A percentile compares a stretch with the other conserved stretches of the same genome.
These are phyloP conservation scores for Aspergillus carbonarius DNA, from an alignment of 2,329 filamentous ascomycete genomes.

Conservation along the genomic window DNA sequence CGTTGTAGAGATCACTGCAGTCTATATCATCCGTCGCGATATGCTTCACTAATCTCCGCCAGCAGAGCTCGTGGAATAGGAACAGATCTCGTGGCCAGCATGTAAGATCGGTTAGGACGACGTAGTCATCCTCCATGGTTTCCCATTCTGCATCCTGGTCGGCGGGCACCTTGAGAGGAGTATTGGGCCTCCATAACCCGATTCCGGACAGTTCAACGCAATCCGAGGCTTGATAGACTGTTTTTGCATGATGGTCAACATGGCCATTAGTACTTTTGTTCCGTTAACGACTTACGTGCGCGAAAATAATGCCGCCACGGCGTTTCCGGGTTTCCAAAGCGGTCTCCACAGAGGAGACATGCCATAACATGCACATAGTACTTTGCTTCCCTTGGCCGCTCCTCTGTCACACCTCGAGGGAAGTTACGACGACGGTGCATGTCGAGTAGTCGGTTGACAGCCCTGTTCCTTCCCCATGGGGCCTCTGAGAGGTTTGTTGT, in stretches of 20 bases:
- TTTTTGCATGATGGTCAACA: not conserved
- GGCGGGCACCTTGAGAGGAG: not conserved
- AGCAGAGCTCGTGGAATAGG: not conserved
- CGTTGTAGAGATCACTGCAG: not conserved
- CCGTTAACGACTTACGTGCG: not conserved
- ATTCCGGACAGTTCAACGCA: not conserved
- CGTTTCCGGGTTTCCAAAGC: not conserved
- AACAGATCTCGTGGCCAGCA: not conserved
- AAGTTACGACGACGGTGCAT: too few relatives aligned
- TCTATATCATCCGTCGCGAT: not conserved
- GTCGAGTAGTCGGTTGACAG: too few relatives aligned
- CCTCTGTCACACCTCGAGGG: too few relatives aligned
- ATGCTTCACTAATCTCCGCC: not conserved
- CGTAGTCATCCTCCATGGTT: not conserved
- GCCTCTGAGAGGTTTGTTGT: too few relatives aligned
- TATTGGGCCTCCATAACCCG: not conserved
- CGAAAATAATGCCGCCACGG: not conserved
- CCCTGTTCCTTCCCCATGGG: too few relatives aligned
- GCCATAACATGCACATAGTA: not conserved
- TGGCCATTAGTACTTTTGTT: not conserved
- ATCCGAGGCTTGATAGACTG: not conserved
- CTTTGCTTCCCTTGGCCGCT: not conserved
- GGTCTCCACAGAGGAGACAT: not conserved
- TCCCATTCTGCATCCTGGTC: not conserved
- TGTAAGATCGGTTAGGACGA: not conserved